Evolutionary conservation across 2,329 filamentous ascomycete species (phyloP), one percentile per base, ranked within the genome.

Genomic region (Talaromyces pinophilus): DNA sequence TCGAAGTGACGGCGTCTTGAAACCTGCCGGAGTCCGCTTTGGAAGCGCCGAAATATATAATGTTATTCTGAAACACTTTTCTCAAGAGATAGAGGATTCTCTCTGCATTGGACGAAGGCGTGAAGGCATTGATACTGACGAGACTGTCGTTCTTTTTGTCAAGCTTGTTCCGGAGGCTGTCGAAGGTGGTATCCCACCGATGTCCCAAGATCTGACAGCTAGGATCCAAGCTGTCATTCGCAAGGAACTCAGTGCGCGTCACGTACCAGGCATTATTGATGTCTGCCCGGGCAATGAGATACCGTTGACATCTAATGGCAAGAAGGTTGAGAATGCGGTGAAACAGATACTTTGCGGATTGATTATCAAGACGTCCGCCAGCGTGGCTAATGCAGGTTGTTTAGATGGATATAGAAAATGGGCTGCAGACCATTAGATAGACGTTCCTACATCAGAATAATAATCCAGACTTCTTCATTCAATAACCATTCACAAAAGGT

Each of bases 31-130:
- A 2, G 92, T 99, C 19, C 85, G 94, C 0, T 98, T 99, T 74
- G 94, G 94, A 4, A 93, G 89, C 38, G 93, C 94, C 0, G 95
- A 99, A 82, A 97, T 99, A 22, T 98, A 98, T 79, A 97, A 97
- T 75, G 84, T 97, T n/a, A 81, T 98, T 33, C 86, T 95, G 1
- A 88, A 91, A 70, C 90, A 93, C 78, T 97, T 97, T 72, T 86
- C 88, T 0, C 80, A 84, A 11, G 86, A 94, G 65, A 83, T 98
- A 19, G 90, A 92, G 67, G 94, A 99, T 72, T 92, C 92, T 0
- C 83, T 98, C 1, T 98, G 94, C 74, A 88, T 98, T 42, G 94
- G 95, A 0, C 85, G 92, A 2, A 83, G 93, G 65, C 80, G 87
- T 62, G 85, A 88, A 19, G 83, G 87, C 62, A 82, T 84, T 3